Percentiles rank a stretch among this genome's conserved stretches.
phyloP scores from a whole-genome alignment of 1,284 basidiomycete genomes.

The Ganoderma lucidum region DNA sequence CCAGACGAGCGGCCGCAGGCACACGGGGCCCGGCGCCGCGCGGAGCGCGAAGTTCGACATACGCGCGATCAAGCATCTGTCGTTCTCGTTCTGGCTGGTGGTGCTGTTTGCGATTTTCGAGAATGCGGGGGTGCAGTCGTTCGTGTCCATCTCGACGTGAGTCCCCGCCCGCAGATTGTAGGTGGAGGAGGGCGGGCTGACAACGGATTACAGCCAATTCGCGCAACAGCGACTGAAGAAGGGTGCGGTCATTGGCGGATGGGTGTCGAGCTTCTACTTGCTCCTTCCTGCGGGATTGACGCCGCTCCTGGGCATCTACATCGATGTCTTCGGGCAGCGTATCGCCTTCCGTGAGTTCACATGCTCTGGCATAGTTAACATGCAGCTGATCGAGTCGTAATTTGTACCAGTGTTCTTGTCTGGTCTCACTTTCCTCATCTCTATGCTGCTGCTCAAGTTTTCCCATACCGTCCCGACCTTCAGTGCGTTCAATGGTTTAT shows the following conservation, averaged over 20 bases:
- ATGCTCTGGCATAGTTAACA: no score
- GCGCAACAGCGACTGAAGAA: constrained; percentile 54
- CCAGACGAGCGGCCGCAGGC: constrained; percentile 46
- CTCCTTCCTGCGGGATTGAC: constrained; percentile 52
- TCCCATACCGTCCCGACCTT: constrained; percentile 50
- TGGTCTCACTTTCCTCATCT: constrained; percentile 50
- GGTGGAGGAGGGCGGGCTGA: background rate
- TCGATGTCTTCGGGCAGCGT: constrained; percentile 52
- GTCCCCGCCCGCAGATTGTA: background rate
- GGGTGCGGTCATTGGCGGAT: constrained; percentile 55
- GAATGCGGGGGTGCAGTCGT: constrained; percentile 55
- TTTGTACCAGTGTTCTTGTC: constrained; percentile 48
- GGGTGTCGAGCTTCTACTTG: constrained; percentile 57
- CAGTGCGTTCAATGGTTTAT: constrained; percentile 35
- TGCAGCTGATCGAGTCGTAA: background rate
- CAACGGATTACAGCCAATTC: constrained; percentile 43
- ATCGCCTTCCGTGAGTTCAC: constrained; percentile 49
- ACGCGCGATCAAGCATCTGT: constrained; percentile 46
- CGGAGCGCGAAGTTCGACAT: constrained; percentile 45
- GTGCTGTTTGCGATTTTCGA: constrained; percentile 52
- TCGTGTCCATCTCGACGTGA: constrained; percentile 55
- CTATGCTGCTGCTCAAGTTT: constrained; percentile 53
- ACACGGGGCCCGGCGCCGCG: constrained; percentile 41
- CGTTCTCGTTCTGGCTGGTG: constrained; percentile 53
- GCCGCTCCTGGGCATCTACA: constrained; percentile 53